Evolutionary conservation across 2,329 filamentous ascomycete species (phyloP).

Genomic region (Pseudopyrenochaeta lycopersici): DNA sequence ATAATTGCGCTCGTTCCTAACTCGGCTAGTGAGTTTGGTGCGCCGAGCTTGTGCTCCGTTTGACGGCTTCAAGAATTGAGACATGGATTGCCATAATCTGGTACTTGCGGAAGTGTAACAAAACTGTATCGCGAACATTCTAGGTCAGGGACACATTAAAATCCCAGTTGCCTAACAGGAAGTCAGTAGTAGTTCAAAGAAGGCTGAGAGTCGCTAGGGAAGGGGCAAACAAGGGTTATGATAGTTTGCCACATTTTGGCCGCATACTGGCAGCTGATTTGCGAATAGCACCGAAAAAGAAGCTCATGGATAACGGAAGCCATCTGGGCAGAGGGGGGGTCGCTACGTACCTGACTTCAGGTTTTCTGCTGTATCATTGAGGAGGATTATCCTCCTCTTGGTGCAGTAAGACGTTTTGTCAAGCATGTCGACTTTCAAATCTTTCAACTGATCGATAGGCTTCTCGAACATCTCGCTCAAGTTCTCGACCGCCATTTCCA

Average conservation of each 20-base stretch:
- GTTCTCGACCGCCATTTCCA: constrained; percentile 96
- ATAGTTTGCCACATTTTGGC: no score
- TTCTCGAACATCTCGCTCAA: constrained; percentile 99
- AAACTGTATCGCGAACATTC: neutral
- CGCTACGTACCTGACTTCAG: constrained; percentile 77
- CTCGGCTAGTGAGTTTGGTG: neutral
- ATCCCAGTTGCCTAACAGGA: constrained; percentile 37
- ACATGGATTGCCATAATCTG: neutral
- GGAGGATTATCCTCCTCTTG: constrained; percentile 85
- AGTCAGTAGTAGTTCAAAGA: constrained; percentile 15
- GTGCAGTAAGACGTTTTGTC: constrained; percentile 98
- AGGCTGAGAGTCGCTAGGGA: neutral
- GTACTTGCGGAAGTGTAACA: neutral
- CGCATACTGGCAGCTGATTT: no score
- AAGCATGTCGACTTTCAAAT: constrained; percentile 95
- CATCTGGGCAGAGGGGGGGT: no score
- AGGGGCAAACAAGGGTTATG: neutral
- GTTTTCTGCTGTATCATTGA: constrained; percentile 93
- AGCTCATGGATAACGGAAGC: no score
- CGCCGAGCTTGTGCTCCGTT: neutral
- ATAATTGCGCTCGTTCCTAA: neutral
- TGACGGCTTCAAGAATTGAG: neutral
- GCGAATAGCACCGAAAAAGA: no score
- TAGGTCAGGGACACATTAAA: constrained; percentile 41
- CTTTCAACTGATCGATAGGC: constrained; percentile 83